Evolutionary conservation across 768 basidiomycete species (phyloP).

Genomic region (Trametes cinnabarina): DNA sequence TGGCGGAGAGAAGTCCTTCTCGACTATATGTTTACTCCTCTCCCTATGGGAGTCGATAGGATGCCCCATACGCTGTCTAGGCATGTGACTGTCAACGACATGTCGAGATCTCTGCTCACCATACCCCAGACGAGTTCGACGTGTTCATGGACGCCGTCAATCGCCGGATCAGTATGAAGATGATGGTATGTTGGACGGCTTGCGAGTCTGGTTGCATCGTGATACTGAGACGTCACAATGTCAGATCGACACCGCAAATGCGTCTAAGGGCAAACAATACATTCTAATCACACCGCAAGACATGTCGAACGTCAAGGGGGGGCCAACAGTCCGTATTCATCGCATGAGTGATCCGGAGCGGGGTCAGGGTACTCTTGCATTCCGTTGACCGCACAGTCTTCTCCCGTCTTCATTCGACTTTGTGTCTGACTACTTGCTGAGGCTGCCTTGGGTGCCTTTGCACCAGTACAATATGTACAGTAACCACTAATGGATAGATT

Average conservation of each 20-base stretch:
- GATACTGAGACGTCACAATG: neutral
- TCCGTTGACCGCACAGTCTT: slow-evolving; percentile 4
- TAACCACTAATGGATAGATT: too few relatives aligned
- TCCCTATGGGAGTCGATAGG: slow-evolving; percentile 95
- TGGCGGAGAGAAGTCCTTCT: slow-evolving; percentile 96
- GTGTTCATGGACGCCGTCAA: slow-evolving; percentile 97
- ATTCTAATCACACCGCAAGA: slow-evolving; percentile 96
- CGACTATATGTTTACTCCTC: slow-evolving; percentile 90
- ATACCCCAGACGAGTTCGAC: slow-evolving; percentile 82
- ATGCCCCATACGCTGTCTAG: slow-evolving; percentile 90
- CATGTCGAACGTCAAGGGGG: slow-evolving; percentile 70
- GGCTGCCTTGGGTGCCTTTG: too few relatives aligned
- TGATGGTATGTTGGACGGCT: slow-evolving; percentile 67
- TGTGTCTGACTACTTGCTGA: too few relatives aligned
- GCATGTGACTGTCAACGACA: slow-evolving; percentile 37
- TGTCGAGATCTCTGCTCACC: neutral
- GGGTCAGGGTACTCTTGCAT: slow-evolving; percentile 50
- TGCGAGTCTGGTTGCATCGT: neutral
- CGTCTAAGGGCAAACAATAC: slow-evolving; percentile 86
- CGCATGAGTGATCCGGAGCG: slow-evolving; percentile 80
- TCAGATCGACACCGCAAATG: slow-evolving; percentile 87
- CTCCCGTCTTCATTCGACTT: neutral
- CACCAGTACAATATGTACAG: too few relatives aligned
- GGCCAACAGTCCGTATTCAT: slow-evolving; percentile 69
- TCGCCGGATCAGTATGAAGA: slow-evolving; percentile 89